Evolutionary conservation across 2,329 filamentous ascomycete genomes (phyloP), one percentile per base, ranked within the genome.

Genomic region (Gnomoniopsis sp.): DNA sequence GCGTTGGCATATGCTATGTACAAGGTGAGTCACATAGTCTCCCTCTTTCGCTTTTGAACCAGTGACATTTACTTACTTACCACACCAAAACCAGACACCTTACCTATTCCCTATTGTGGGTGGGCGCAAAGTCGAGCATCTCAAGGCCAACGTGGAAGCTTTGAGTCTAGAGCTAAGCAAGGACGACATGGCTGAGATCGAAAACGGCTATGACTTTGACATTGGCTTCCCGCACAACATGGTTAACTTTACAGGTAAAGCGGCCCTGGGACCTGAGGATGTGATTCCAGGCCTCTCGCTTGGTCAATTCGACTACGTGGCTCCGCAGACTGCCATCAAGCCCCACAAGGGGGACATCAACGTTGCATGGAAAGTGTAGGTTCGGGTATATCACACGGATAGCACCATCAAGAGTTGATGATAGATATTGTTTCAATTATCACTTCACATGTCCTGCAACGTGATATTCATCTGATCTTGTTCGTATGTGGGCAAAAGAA

Each of bases 71-170:
- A 26, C 41, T 34, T 12, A 22, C 38, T 17, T 10, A 30, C 15
- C 15, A 17, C 22, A 19, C 15, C n/a, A 12, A 15, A 17, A 15
- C 21, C n/a, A 53, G 74, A 77, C 86, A 0, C 83, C 87, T 0
- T 85, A 90, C 65, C 86, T 91, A 14, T 90, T 90, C 67, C 89
- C 89, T 1, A 85, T 92, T 44, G 77, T 91, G 4, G 88, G 89
- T 12, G 86, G 87, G 0, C 80, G 88, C 12, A 91, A 86, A 65
- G 71, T 89, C 11, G 83, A 87, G 52, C 88, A 92, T 68, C 74
- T 93, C 44, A 82, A 86, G 67, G 79, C 78, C 58, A 91, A 91
- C 66, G 88, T 91, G 63, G 82, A 87, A 66, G 86, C 87, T 0
- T 75, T 93, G 41, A 78, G 76, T 1, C 74, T 91, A 46, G 73